A percentile compares a stretch with the other conserved stretches of the same genome.
Conservation (phyloP, 2,329 filamentous ascomycete species). For the Hypomyces rosellus region DNA sequence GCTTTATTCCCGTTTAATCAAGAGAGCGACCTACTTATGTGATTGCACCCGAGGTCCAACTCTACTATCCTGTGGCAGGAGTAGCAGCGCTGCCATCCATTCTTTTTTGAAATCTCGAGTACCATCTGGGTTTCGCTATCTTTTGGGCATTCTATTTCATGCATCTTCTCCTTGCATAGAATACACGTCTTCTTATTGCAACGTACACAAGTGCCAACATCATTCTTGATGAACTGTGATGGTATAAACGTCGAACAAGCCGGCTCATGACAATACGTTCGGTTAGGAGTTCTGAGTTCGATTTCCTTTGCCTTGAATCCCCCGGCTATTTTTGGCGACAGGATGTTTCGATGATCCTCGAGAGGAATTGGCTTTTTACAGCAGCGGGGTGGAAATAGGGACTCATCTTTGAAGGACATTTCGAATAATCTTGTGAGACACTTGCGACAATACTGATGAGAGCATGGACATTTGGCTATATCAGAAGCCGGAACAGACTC, state of each 20-base stretch:
- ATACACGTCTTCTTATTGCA: constrained; percentile 43
- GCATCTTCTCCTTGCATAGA: constrained; percentile 41
- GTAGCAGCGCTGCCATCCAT: constrained; percentile 47
- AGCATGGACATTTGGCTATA: constrained; percentile 8
- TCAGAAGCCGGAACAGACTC: background rate
- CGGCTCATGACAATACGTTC: constrained; percentile 43
- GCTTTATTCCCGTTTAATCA: background rate
- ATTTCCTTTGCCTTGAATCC: constrained; percentile 38
- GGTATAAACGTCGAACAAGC: constrained; percentile 44
- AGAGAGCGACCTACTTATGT: constrained; percentile 44
- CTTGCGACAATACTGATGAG: constrained; percentile 44
- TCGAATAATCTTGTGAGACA: constrained; percentile 44
- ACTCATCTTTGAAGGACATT: constrained; percentile 39
- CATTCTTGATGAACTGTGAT: constrained; percentile 20
- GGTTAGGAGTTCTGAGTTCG: constrained; percentile 42
- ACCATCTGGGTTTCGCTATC: constrained; percentile 36
- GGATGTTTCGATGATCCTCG: constrained; percentile 24
- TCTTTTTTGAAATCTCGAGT: constrained; percentile 31
- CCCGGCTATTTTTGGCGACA: constrained; percentile 28
- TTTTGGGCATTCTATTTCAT: constrained; percentile 41
- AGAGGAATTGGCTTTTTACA: constrained; percentile 38
- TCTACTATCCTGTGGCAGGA: constrained; percentile 43
- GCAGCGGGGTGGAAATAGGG: constrained; percentile 50
- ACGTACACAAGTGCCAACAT: constrained; percentile 33
- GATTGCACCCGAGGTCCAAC: constrained; percentile 44